Percentiles rank a stretch among this genome's conserved stretches.
These are phyloP conservation scores for Trypanosoma brucei DNA, from an alignment of 208 protist species.

Conservation along the genomic window DNA sequence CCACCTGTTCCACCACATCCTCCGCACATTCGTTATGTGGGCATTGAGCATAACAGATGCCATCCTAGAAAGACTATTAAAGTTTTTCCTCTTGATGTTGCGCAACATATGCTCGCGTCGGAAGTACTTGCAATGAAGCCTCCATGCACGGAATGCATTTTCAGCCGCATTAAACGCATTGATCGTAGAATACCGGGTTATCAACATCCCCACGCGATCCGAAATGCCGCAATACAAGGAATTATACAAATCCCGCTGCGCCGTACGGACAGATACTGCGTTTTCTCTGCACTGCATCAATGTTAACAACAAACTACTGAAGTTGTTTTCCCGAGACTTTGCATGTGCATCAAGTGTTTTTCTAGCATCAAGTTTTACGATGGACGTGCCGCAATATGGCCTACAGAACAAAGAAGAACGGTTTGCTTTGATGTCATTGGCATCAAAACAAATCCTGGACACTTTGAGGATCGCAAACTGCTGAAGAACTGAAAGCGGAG, in stretches of 20 bases:
- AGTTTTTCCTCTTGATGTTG: conserved; percentile 29
- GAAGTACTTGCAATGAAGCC: conserved; percentile 37
- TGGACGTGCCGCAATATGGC: neutral
- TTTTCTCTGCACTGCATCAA: conserved; percentile 41
- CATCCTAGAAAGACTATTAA: conserved; percentile 19
- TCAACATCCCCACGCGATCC: conserved; percentile 33
- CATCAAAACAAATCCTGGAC: neutral
- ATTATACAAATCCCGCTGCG: conserved; percentile 63
- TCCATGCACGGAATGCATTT: conserved; percentile 44
- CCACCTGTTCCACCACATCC: conserved; percentile 24
- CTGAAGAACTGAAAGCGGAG: conserved; percentile 33
- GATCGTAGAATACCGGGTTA: conserved; percentile 40
- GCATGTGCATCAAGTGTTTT: conserved; percentile 29
- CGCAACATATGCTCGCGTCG: conserved; percentile 49
- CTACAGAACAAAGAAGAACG: neutral
- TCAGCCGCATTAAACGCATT: conserved; percentile 24
- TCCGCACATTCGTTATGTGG: neutral
- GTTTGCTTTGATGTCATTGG: too few species aligned
- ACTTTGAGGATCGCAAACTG: conserved; percentile 19
- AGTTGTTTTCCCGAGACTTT: conserved; percentile 28
- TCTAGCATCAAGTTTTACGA: conserved; percentile 44
- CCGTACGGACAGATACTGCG: conserved; percentile 48
- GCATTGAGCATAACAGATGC: conserved; percentile 7
- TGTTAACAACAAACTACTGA: conserved; percentile 44
- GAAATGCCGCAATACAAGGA: conserved; percentile 31